Percentiles rank a stretch among this genome's conserved stretches.
phyloP scores from a whole-genome alignment of 805 yeast species.

The Hanseniaspora nectarophila region DNA sequence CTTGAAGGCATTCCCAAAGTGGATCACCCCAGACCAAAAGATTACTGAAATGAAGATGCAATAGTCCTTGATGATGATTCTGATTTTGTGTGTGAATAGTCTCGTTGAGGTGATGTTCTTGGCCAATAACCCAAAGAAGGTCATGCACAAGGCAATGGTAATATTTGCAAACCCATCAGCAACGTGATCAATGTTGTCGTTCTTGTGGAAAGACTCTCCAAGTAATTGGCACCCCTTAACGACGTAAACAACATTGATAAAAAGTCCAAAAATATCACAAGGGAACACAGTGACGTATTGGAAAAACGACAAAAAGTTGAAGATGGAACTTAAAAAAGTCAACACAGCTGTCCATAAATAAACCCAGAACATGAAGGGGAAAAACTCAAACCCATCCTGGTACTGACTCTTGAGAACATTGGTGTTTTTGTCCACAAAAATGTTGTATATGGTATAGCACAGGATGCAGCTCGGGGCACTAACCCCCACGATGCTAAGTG shows the following conservation, averaged over 20 bases:
- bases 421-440: conserved; percentile 13
- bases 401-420: conserved; percentile 20
- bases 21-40: conserved; percentile 86
- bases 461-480: conserved; percentile 93
- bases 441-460: conserved; percentile 62
- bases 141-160: conserved; percentile 62
- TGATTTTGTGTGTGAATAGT: conserved; percentile 44
- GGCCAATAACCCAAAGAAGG: conserved; percentile 67
- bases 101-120: conserved; percentile 37
- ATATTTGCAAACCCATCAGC: conserved; percentile 61
- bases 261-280: conserved; percentile 87
- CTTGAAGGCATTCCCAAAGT: conserved; percentile 70
- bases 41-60: conserved; percentile 73
- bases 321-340: conserved; percentile 60
- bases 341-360: conserved; percentile 81
- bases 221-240: conserved; percentile 84
- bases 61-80: conserved; percentile 74
- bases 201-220: conserved; percentile 48
- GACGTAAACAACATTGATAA: conserved; percentile 75
- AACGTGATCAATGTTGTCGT: conserved; percentile 26
- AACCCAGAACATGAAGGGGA: conserved; percentile 93
- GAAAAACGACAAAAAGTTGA: conserved; percentile 56
- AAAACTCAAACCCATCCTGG: conserved; percentile 38
- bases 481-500: conserved; percentile 89
- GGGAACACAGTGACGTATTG: conserved; percentile 67